Evolutionary conservation across 2,329 filamentous ascomycete species (phyloP).

Genomic region (Fusarium sp.): DNA sequence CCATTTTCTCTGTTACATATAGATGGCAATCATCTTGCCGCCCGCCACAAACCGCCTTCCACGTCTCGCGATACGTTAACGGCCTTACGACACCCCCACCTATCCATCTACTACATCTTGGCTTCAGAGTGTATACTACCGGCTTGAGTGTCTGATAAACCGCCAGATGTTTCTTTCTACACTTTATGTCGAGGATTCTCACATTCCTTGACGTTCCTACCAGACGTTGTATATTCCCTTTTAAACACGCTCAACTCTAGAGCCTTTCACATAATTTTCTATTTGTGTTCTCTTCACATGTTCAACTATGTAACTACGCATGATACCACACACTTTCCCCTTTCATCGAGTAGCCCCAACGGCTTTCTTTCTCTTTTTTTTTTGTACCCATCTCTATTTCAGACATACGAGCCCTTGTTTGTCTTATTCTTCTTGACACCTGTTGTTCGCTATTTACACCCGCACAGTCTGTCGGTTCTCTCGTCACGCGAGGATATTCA

Average conservation of each 20-base stretch:
- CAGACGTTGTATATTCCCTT: slow-evolving; percentile 7
- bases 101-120: slow-evolving; percentile 1
- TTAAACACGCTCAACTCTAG: not conserved
- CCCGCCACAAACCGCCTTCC: slow-evolving; percentile 9
- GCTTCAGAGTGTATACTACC: slow-evolving; percentile 19
- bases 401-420: slow-evolving; percentile 12
- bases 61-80: slow-evolving; percentile 26
- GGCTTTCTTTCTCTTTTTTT: slow-evolving; percentile 12
- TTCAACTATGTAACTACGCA: slow-evolving; percentile 30
- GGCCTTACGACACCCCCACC: slow-evolving; percentile 26
- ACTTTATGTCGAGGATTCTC: not conserved
- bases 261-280: slow-evolving; percentile 17
- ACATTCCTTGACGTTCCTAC: not conserved
- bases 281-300: slow-evolving; percentile 33
- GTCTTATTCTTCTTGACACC: not conserved
- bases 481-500: not conserved
- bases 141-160: slow-evolving; percentile 12
- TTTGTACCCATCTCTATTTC: slow-evolving; percentile 20
- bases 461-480: slow-evolving; percentile 3
- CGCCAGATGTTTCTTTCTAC: slow-evolving; percentile 4
- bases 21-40: slow-evolving; percentile 7
- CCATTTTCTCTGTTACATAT: slow-evolving; percentile 21
- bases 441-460: slow-evolving; percentile 5
- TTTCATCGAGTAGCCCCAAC: slow-evolving; percentile 16
- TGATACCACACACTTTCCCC: slow-evolving; percentile 32